phyloP scores from a whole-genome alignment of 306 rosid species.

The Hippophae rhamnoides region DNA sequence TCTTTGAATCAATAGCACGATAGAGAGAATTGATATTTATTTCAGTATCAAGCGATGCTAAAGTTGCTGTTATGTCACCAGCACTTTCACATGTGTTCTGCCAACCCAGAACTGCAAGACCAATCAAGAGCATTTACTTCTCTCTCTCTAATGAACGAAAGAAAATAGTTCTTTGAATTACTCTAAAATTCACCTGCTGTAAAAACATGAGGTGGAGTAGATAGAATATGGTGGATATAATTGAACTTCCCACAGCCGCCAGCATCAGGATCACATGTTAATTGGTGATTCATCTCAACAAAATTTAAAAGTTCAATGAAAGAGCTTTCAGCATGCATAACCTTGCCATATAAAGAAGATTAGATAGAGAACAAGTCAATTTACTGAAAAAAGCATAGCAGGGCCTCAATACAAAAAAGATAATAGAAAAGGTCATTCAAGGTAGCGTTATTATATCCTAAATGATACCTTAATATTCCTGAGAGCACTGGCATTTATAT shows the following conservation, averaged over 20 bases:
- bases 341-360: slow-evolving; percentile 21
- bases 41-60: slow-evolving; percentile 65
- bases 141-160: neutral
- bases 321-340: slow-evolving; percentile 50
- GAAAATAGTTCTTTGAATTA: slow-evolving; percentile 6
- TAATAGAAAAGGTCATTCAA: no score
- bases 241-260: slow-evolving; percentile 88
- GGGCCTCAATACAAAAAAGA: slow-evolving; percentile 1
- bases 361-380: slow-evolving; percentile 11
- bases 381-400: slow-evolving; percentile 10
- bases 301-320: slow-evolving; percentile 72
- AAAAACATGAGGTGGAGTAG: slow-evolving; percentile 78
- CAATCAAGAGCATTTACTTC: slow-evolving; percentile 9
- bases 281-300: slow-evolving; percentile 85
- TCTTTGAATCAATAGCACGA: slow-evolving; percentile 75
- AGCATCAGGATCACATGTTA: slow-evolving; percentile 76
- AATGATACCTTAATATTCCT: slow-evolving; percentile 74
- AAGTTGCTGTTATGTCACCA: slow-evolving; percentile 64
- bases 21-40: slow-evolving; percentile 72
- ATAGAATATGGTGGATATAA: slow-evolving; percentile 80
- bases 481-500: slow-evolving; percentile 88
- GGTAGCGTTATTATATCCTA: neutral
- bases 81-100: slow-evolving; percentile 81
- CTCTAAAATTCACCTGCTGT: slow-evolving; percentile 60
- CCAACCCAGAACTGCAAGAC: slow-evolving; percentile 85